These are phyloP conservation scores for Sporothrix variecibatus DNA, from an alignment of 2,329 filamentous ascomycete genomes.

Conservation along the genomic window DNA sequence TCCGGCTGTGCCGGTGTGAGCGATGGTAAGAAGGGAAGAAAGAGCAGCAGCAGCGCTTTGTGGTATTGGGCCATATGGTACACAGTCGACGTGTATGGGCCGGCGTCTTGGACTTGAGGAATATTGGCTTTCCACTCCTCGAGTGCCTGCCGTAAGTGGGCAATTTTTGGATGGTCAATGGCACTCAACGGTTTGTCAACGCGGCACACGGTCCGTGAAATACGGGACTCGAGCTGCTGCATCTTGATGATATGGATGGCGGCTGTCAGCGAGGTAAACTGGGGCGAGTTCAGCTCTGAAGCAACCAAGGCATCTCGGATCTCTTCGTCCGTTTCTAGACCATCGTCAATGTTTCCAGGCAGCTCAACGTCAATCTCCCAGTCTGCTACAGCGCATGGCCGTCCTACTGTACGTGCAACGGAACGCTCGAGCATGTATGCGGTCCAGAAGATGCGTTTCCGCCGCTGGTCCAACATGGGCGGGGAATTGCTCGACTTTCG, in stretches of 20 bases:
- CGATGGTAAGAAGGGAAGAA: conserved; percentile 18
- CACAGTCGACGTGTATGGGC: conserved; percentile 7
- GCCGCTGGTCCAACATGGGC: conserved; percentile 12
- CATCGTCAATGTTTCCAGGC: conserved; percentile 21
- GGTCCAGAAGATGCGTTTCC: conserved; percentile 25
- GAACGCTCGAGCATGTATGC: conserved; percentile 23
- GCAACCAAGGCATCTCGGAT: neutral
- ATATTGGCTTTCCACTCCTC: conserved; percentile 21
- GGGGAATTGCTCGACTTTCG: conserved; percentile 13
- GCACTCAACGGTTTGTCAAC: conserved; percentile 18
- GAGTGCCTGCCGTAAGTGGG: conserved; percentile 5
- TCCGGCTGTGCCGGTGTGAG: conserved; percentile 17
- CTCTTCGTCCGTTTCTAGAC: conserved; percentile 18
- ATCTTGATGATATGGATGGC: conserved; percentile 23
- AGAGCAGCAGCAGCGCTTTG: conserved; percentile 21
- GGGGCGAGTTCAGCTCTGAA: neutral
- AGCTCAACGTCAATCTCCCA: conserved; percentile 22
- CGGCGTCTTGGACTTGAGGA: neutral
- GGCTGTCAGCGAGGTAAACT: conserved; percentile 18
- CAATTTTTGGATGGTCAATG: conserved; percentile 16
- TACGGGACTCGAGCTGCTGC: conserved; percentile 18
- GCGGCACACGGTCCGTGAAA: conserved; percentile 10
- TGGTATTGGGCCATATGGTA: conserved; percentile 23
- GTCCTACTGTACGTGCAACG: conserved; percentile 18
- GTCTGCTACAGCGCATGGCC: conserved; percentile 16